Evolutionary conservation across 2,329 filamentous ascomycete species (phyloP).

Genomic region (Hypoxylon sp.): DNA sequence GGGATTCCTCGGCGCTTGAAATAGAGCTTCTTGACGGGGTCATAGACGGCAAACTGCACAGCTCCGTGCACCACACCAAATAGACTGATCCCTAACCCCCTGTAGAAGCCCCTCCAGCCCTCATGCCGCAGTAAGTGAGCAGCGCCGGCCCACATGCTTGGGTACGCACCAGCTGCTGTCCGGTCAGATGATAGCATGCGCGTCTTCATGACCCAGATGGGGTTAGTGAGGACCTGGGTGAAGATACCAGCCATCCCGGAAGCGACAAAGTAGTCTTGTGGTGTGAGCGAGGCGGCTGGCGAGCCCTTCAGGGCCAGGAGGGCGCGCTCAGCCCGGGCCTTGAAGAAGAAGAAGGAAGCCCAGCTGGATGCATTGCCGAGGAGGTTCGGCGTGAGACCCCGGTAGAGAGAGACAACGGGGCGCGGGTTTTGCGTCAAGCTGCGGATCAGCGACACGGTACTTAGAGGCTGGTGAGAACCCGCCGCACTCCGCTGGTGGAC

Average conservation of each 20-base stretch:
- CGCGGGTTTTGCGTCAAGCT: constrained; percentile 63
- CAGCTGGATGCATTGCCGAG: constrained; percentile 91
- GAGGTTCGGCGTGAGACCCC: constrained; percentile 90
- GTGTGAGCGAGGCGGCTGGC: constrained; percentile 57
- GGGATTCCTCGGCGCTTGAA: constrained; percentile 57
- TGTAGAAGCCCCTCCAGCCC: constrained; percentile 85
- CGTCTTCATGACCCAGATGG: constrained; percentile 98
- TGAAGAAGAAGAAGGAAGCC: constrained; percentile 91
- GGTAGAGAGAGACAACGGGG: constrained; percentile 80
- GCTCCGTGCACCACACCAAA: constrained; percentile 92
- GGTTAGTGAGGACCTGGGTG: constrained; percentile 89
- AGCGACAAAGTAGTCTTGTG: constrained; percentile 83
- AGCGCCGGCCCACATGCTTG: constrained; percentile 79
- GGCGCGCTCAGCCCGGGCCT: constrained; percentile 65
- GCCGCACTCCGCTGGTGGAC: constrained; percentile 64
- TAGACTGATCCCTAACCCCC: constrained; percentile 84
- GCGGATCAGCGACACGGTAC: constrained; percentile 66
- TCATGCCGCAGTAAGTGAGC: constrained; percentile 75
- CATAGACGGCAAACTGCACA: constrained; percentile 96
- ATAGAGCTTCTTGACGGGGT: constrained; percentile 72
- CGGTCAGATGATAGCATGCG: constrained; percentile 92
- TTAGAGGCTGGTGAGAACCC: constrained; percentile 55
- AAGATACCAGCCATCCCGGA: constrained; percentile 77
- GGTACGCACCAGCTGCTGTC: constrained; percentile 81
- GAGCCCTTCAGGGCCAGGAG: constrained; percentile 54